Evolutionary conservation across 73 alveolate species (phyloP), one percentile per base, ranked within the genome.

Genomic region (Strombidium stylifer): DNA sequence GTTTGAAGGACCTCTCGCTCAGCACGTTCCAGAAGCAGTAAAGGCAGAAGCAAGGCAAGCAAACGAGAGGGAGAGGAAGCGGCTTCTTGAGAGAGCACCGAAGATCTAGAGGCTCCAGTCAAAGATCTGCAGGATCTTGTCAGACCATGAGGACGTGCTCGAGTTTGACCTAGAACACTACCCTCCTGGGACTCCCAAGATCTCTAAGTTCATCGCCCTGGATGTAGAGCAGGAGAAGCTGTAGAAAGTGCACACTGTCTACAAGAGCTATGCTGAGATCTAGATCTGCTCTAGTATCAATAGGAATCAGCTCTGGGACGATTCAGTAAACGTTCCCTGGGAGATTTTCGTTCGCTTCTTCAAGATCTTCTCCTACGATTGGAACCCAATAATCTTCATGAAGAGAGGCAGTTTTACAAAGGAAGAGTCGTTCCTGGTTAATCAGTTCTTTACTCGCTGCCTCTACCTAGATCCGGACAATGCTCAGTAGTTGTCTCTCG

Each of bases 261-360:
- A 61, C 58, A 61, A 34, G 26, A 58, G 81, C n/a, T 74, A 27
- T 34, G 30, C 45, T 1, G 77, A 74, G 49, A 51, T 74, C 3
- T 46, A 74, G 51, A 26, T 74, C 14, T 45, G 64, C 69, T 47
- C 81, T 14, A 48, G 47, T n/a, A 71, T 46, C 30, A 32, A n/a
- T n/a, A 26, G 54, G 14, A 18, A 50, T 5, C 41, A 80, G 7
- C 54, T 42, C 18, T 74, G 87, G 87, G 48, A 69, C 30, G 87
- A 74, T 34, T 62, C 80, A 2, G 35, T 74, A 10, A 64, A 74
- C 23, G 20, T 61, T 0, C 44, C 53, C 11, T 74, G 87, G 87
- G 87, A 74, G 25, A 31, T 24, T 16, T 25, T 74, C 7, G 19
- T 51, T 16, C 18, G 48, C 30, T 74, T 61, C 32, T 74, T 74